Evolutionary conservation across 2,329 filamentous ascomycete genomes (phyloP).

Genomic region (Immersiporthe knoxdaviesiana): DNA sequence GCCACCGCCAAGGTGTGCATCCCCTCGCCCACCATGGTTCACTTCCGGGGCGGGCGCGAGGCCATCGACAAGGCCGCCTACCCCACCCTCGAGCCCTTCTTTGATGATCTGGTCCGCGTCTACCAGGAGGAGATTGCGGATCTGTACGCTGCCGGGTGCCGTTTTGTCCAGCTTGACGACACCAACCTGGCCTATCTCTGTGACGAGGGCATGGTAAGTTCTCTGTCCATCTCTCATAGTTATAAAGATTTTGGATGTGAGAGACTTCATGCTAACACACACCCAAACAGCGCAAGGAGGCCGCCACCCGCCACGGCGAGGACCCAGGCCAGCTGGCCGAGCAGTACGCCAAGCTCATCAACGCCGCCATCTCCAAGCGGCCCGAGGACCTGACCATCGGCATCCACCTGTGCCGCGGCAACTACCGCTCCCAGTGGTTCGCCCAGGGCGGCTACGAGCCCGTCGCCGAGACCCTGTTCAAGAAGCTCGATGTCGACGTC

Average conservation of each 20-base stretch:
- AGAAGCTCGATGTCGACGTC: slow-evolving; percentile 50
- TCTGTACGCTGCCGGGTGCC: slow-evolving; percentile 56
- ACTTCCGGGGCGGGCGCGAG: slow-evolving; percentile 59
- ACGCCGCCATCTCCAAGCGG: slow-evolving; percentile 54
- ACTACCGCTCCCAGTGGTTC: slow-evolving; percentile 61
- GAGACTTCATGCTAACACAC: background rate
- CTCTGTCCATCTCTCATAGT: background rate
- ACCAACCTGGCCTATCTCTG: slow-evolving; percentile 64
- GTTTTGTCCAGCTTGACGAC: slow-evolving; percentile 62
- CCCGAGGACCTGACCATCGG: slow-evolving; percentile 58
- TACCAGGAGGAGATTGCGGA: slow-evolving; percentile 59
- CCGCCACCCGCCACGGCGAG: slow-evolving; percentile 53
- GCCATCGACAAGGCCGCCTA: slow-evolving; percentile 56
- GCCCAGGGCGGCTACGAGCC: slow-evolving; percentile 62
- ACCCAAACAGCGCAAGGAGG: slow-evolving; percentile 45
- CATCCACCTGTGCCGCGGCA: slow-evolving; percentile 61
- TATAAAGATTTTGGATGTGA: too few species aligned
- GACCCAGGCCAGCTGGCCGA: slow-evolving; percentile 52
- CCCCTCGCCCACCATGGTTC: slow-evolving; percentile 62
- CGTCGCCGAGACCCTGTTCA: slow-evolving; percentile 48
- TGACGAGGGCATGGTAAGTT: slow-evolving; percentile 53
- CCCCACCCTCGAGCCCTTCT: slow-evolving; percentile 58
- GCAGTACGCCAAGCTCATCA: slow-evolving; percentile 59
- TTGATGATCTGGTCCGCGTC: slow-evolving; percentile 57
- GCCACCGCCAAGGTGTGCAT: slow-evolving; percentile 59